A percentile compares a stretch with the other conserved stretches of the same genome.
phyloP scores from a whole-genome alignment of 2,329 filamentous ascomycete genomes.

The Talaromyces piceae region DNA sequence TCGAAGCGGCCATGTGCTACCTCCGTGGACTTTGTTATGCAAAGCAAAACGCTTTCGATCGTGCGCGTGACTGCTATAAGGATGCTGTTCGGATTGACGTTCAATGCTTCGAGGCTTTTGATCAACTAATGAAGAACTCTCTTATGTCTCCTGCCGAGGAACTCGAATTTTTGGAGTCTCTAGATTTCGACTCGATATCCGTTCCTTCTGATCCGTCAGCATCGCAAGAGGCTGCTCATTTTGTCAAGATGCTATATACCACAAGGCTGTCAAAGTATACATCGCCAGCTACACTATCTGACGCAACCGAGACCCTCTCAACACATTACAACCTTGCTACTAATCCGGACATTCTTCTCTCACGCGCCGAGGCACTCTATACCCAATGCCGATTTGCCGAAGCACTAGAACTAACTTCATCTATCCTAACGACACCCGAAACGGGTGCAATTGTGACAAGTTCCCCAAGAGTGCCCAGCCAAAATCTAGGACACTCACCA shows the following conservation, averaged over 20 bases:
- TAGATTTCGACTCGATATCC: slow-evolving; percentile 80
- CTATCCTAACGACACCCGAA: slow-evolving; percentile 73
- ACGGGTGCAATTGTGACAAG: slow-evolving; percentile 60
- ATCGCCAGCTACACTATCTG: slow-evolving; percentile 72
- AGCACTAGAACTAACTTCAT: slow-evolving; percentile 73
- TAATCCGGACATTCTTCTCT: slow-evolving; percentile 85
- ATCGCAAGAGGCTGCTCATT: slow-evolving; percentile 82
- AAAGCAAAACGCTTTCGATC: slow-evolving; percentile 94
- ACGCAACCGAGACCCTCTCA: slow-evolving; percentile 81
- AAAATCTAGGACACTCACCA: slow-evolving; percentile 38
- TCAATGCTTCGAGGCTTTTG: slow-evolving; percentile 96
- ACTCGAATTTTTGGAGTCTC: slow-evolving; percentile 76
- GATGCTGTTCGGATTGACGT: slow-evolving; percentile 94
- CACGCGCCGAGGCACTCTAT: slow-evolving; percentile 83
- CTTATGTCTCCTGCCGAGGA: slow-evolving; percentile 85
- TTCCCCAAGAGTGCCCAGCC: slow-evolving; percentile 19
- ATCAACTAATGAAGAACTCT: slow-evolving; percentile 94
- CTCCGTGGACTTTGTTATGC: slow-evolving; percentile 88
- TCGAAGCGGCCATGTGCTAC: slow-evolving; percentile 97
- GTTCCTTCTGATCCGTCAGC: slow-evolving; percentile 57
- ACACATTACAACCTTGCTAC: slow-evolving; percentile 83
- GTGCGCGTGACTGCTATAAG: slow-evolving; percentile 97
- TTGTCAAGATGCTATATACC: slow-evolving; percentile 93
- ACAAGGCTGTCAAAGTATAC: slow-evolving; percentile 93
- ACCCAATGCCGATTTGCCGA: slow-evolving; percentile 91